A percentile compares a stretch with the other conserved stretches of the same genome.
phyloP scores from a whole-genome alignment of 768 basidiomycete genomes.

The Suillus luteus region DNA sequence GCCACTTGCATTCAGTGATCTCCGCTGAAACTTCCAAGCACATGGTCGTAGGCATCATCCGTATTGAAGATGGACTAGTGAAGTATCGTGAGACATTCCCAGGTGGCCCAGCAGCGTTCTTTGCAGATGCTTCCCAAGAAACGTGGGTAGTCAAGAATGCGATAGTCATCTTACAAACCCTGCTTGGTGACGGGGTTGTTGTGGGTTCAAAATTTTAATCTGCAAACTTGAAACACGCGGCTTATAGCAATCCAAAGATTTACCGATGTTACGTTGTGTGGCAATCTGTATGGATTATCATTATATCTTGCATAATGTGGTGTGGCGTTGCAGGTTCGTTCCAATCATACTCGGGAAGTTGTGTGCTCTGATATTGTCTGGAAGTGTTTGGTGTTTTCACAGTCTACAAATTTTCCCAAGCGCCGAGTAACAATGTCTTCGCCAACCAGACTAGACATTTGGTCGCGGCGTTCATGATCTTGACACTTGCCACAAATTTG shows the following conservation, averaged over 20 bases:
- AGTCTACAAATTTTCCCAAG: neutral
- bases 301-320: slow-evolving; percentile 13
- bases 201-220: slow-evolving; percentile 2
- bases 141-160: slow-evolving; percentile 28
- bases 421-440: neutral
- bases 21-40: slow-evolving; percentile 13
- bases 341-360: neutral
- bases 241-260: neutral
- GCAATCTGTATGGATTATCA: slow-evolving; percentile 15
- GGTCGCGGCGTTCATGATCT: neutral
- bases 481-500: slow-evolving; percentile 1
- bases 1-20: neutral
- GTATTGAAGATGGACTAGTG: slow-evolving; percentile 23
- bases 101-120: slow-evolving; percentile 26
- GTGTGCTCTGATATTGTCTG: neutral
- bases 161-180: slow-evolving; percentile 18
- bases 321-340: slow-evolving; percentile 13
- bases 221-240: slow-evolving; percentile 1
- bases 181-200: slow-evolving; percentile 12
- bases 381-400: neutral
- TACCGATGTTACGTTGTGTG: slow-evolving; percentile 20
- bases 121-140: slow-evolving; percentile 20
- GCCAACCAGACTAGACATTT: neutral
- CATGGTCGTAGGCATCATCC: slow-evolving; percentile 17
- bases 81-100: slow-evolving; percentile 20